Evolutionary conservation across 371 early-diverging fungal genomes (phyloP).

Genomic region (Choanephora cucurbitarum): DNA sequence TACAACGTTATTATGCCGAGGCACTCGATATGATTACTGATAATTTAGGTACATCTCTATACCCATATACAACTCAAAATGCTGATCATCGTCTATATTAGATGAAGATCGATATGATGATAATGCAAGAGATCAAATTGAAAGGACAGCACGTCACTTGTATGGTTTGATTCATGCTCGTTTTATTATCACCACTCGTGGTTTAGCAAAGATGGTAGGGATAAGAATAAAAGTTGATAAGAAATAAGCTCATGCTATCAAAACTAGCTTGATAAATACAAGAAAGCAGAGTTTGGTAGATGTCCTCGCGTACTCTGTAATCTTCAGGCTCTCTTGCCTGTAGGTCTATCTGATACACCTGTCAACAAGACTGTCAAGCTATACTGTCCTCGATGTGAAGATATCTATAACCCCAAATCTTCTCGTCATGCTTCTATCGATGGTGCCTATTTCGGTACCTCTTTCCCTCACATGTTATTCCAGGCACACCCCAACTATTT

Average conservation of each 20-base stretch:
- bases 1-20: conserved; percentile 69
- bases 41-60: conserved; percentile 53
- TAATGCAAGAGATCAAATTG: conserved; percentile 65
- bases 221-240: background rate
- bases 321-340: conserved; percentile 77
- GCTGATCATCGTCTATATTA: conserved; percentile 11
- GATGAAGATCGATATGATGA: conserved; percentile 66
- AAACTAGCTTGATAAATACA: conserved; percentile 84
- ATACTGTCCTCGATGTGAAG: conserved; percentile 89
- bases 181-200: conserved; percentile 83
- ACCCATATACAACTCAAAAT: background rate
- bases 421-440: conserved; percentile 79
- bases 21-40: conserved; percentile 93
- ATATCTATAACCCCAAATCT: conserved; percentile 89
- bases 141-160: conserved; percentile 75
- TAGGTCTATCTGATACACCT: conserved; percentile 86
- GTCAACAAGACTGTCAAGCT: conserved; percentile 79
- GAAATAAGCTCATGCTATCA: background rate
- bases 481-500: conserved; percentile 81
- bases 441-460: conserved; percentile 95
- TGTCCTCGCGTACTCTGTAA: conserved; percentile 94
- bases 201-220: conserved; percentile 80
- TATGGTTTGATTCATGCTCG: conserved; percentile 93
- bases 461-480: conserved; percentile 95
- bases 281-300: conserved; percentile 86